A percentile compares a stretch with the other conserved stretches of the same genome.
These are phyloP conservation scores for Penicillium olsonii DNA, from an alignment of 2,329 filamentous ascomycete genomes.

Conservation along the genomic window DNA sequence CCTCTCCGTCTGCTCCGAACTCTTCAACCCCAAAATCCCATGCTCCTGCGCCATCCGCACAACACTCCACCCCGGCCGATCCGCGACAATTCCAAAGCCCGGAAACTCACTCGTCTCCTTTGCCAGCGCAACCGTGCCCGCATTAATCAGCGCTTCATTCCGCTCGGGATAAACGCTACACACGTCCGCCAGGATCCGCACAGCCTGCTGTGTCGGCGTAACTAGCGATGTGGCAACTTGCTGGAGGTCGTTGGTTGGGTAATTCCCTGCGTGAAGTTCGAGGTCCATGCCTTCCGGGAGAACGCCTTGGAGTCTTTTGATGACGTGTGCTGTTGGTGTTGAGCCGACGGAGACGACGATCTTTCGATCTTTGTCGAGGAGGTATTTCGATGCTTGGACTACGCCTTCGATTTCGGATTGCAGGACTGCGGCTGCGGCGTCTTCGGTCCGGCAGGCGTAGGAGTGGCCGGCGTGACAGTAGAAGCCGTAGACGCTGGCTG, in stretches of 20 bases:
- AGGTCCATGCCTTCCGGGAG: slow-evolving; percentile 17
- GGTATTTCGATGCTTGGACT: slow-evolving; percentile 12
- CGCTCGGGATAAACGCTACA: slow-evolving; percentile 64
- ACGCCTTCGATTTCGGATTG: slow-evolving; percentile 21
- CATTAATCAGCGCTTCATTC: slow-evolving; percentile 68
- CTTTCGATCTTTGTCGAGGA: slow-evolving; percentile 6
- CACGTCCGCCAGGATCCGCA: slow-evolving; percentile 66
- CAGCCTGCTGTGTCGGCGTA: slow-evolving; percentile 27
- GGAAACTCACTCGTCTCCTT: slow-evolving; percentile 72
- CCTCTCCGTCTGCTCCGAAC: slow-evolving; percentile 34
- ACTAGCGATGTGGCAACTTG: slow-evolving; percentile 70
- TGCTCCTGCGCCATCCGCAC: slow-evolving; percentile 77
- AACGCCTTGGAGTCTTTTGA: slow-evolving; percentile 9
- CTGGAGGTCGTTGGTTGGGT: slow-evolving; percentile 74
- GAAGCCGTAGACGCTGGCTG: slow-evolving; percentile 21
- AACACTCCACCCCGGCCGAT: slow-evolving; percentile 62
- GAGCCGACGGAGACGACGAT: slow-evolving; percentile 26
- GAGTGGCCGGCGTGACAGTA: slow-evolving; percentile 31
- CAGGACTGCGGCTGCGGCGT: slow-evolving; percentile 22
- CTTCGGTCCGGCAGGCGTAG: slow-evolving; percentile 25
- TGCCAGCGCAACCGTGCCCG: slow-evolving; percentile 68
- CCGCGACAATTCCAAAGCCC: slow-evolving; percentile 67
- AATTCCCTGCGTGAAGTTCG: slow-evolving; percentile 43
- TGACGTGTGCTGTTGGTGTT: slow-evolving; percentile 31
- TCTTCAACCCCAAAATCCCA: slow-evolving; percentile 64